phyloP scores from a whole-genome alignment of 2,329 filamentous ascomycete species.

The Paraphoma sp. region DNA sequence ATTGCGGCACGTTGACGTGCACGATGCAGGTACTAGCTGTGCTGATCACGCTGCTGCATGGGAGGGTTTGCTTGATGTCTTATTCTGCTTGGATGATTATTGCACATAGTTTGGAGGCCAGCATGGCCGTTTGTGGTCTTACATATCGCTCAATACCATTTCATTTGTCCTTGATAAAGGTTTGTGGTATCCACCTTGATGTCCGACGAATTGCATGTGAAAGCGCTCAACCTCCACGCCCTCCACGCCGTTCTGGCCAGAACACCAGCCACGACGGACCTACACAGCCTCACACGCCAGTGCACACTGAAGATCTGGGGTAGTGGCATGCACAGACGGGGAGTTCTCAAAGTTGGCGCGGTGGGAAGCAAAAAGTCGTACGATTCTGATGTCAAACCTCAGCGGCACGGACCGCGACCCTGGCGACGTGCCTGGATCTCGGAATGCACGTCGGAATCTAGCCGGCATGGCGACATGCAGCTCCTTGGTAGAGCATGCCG shows the following conservation, averaged over 20 bases:
- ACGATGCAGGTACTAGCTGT: conserved; percentile 15
- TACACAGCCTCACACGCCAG: background rate
- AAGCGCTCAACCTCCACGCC: background rate
- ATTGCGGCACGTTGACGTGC: conserved; percentile 9
- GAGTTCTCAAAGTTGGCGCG: conserved; percentile 11
- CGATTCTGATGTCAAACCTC: conserved; percentile 35
- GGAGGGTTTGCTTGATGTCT: conserved; percentile 1
- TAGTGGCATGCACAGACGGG: conserved; percentile 15
- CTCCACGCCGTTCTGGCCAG: background rate
- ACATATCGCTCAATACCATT: conserved; percentile 38
- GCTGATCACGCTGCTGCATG: conserved; percentile 1
- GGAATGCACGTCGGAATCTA: conserved; percentile 22
- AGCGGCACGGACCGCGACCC: conserved; percentile 29
- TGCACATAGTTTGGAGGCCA: conserved; percentile 11
- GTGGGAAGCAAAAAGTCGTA: conserved; percentile 29
- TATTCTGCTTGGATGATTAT: conserved; percentile 8
- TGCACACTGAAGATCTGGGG: conserved; percentile 19
- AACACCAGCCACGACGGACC: background rate
- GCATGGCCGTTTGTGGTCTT: conserved; percentile 13
- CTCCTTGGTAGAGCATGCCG: background rate
- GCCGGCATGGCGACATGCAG: conserved; percentile 2
- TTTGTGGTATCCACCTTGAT: background rate
- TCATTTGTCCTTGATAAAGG: conserved; percentile 28
- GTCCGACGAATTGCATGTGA: background rate
- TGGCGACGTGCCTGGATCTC: conserved; percentile 10